Base-by-base conservation (phyloP, 306 rosid species). In the Cucurbita argyrosperma region DNA sequence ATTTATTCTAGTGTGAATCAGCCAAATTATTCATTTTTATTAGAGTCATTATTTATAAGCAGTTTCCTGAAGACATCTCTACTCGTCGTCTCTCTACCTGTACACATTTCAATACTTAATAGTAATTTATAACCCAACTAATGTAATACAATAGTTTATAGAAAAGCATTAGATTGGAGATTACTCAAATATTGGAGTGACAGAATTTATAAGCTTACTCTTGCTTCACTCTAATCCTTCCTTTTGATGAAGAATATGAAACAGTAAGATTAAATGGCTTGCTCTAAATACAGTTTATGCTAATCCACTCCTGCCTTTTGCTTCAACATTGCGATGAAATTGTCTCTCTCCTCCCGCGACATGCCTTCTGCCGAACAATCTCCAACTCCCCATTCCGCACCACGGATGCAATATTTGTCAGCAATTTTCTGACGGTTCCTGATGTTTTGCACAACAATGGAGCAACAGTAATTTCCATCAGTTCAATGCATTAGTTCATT, bases 301-400 rank as follows among this genome's bases (percentile, higher is more conserved):
- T 10, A 62, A 62, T 63, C 49, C 49, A 60, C 64, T 67, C 70
- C 96, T 71, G 85, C 90, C 70, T 74, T 87, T 83, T 87, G 78
- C 88, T 88, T 92, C 93, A 92, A 76, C 84, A 65, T 81, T 21
- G 85, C 76, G 76, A 93, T 85, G 86, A 93, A 93, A 12, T 84
- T 86, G 0, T 92, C 98, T 61, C 84, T 88, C 14, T 87, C 96
- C 1, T 78, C 88, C 0, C 87, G 79, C 19, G 96, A 75, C 98
- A 93, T 87, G 71, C 87, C 96, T 79, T 88, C 92, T 0, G 93
- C 70, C 16, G 97, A 90, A 83, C 97, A 93, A 79, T 93, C 97
- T 35, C 98, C 98, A 7, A 93, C 92, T 74, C 96, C 98, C 98
- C 96, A 90, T 78, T 93, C 98, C 8, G 97, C 98, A 0, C 97